These are phyloP conservation scores for Zangia roseola DNA, from an alignment of 768 basidiomycete genomes.

Conservation along the genomic window DNA sequence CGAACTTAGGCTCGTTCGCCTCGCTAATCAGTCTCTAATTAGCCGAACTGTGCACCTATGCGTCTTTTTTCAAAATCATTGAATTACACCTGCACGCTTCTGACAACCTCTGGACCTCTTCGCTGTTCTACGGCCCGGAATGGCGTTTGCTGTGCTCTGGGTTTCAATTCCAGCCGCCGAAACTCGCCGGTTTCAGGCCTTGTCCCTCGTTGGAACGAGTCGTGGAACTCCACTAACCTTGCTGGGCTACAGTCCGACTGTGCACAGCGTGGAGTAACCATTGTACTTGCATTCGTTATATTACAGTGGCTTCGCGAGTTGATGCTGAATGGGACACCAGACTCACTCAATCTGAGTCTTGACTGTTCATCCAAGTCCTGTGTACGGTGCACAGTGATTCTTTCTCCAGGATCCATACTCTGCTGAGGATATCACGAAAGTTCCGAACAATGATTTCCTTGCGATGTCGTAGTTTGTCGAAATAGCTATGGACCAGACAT, in stretches of 20 bases:
- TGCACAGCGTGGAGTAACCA: constrained; percentile 35
- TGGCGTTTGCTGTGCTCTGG: constrained; percentile 43
- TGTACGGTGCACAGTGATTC: no score
- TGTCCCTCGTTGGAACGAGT: constrained; percentile 40
- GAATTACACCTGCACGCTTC: constrained; percentile 44
- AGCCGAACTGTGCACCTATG: constrained; percentile 45
- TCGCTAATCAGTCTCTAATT: constrained; percentile 14
- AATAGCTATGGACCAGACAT: no score
- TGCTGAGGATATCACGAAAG: no score
- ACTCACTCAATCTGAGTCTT: constrained; percentile 40
- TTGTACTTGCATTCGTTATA: constrained; percentile 43
- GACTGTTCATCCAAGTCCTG: no score
- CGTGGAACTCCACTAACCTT: constrained; percentile 36
- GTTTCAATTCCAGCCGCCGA: constrained; percentile 39
- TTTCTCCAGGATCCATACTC: no score
- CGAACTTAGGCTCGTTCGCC: not conserved
- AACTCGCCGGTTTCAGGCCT: constrained; percentile 35
- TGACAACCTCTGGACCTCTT: constrained; percentile 43
- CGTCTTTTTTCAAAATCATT: constrained; percentile 47
- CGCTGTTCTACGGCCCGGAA: constrained; percentile 35
- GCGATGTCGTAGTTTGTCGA: no score
- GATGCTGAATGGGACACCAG: constrained; percentile 34
- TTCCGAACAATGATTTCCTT: no score
- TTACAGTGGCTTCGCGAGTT: constrained; percentile 46
- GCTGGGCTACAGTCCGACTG: constrained; percentile 37